These are phyloP conservation scores for Arthromyces matolae DNA, from an alignment of 768 basidiomycete genomes.

Conservation along the genomic window DNA sequence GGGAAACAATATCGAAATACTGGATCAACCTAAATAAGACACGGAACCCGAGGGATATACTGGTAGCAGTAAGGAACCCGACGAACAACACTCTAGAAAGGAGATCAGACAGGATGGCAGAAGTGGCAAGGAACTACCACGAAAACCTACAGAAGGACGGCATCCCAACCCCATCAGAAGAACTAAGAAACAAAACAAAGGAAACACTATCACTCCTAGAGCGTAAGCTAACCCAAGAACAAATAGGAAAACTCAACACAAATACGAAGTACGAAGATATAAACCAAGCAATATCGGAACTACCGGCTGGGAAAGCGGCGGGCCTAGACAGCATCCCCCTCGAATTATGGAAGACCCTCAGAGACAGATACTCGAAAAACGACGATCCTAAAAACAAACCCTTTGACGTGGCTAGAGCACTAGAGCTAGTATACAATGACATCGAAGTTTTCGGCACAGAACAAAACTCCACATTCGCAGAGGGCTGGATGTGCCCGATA, in stretches of 20 bases:
- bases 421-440: too few relatives aligned
- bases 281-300: conserved; percentile 7
- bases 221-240: not conserved
- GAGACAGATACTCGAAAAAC: too few relatives aligned
- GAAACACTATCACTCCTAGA: conserved; percentile 2
- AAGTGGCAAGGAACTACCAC: conserved; percentile 27
- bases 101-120: conserved; percentile 27
- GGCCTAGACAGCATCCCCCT: conserved; percentile 26
- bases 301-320: conserved; percentile 18
- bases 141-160: conserved; percentile 24
- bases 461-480: too few relatives aligned
- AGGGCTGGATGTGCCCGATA: too few relatives aligned
- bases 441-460: too few relatives aligned
- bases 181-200: not conserved
- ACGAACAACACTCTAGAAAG: not conserved
- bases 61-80: conserved; percentile 10
- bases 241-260: too few relatives aligned
- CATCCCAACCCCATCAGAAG: not conserved
- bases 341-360: conserved; percentile 18
- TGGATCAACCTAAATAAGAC: conserved; percentile 14
- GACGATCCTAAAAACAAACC: too few relatives aligned
- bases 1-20: conserved; percentile 17
- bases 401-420: too few relatives aligned
- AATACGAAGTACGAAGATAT: too few relatives aligned
- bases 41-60: conserved; percentile 12